Conservation (phyloP, 2,329 filamentous ascomycete species). For the Aspergillus spinulosporus region DNA sequence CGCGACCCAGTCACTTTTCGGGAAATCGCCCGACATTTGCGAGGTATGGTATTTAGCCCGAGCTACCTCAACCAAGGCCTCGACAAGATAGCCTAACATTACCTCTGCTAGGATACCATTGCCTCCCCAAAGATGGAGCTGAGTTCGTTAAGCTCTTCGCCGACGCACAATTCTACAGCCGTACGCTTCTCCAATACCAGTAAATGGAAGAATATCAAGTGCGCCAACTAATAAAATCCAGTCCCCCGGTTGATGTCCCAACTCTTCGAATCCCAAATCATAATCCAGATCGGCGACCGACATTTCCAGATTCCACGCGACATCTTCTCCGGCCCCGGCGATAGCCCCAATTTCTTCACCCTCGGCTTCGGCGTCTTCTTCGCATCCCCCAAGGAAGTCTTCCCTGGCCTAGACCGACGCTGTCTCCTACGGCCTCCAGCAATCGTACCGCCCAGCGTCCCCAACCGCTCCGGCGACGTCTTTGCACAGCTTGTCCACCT, state of each 20-base stretch:
- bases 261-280: constrained; percentile 82
- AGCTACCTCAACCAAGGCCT: no score
- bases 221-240: constrained; percentile 35
- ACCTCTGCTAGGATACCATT: constrained; percentile 67
- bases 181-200: constrained; percentile 51
- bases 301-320: constrained; percentile 90
- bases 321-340: constrained; percentile 79
- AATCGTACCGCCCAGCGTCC: constrained; percentile 78
- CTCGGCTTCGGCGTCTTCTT: constrained; percentile 89
- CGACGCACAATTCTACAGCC: constrained; percentile 90
- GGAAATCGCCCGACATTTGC: constrained; percentile 86
- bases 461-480: constrained; percentile 76
- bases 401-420: constrained; percentile 78
- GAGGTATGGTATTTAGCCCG: constrained; percentile 51
- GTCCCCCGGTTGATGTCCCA: constrained; percentile 87
- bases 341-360: constrained; percentile 94
- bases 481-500: constrained; percentile 82
- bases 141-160: constrained; percentile 93
- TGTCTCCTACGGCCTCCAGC: constrained; percentile 81
- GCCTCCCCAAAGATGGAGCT: constrained; percentile 74
- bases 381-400: constrained; percentile 73
- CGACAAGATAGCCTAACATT: not conserved
- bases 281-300: constrained; percentile 81
- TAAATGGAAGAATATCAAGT: not conserved
- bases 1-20: constrained; percentile 85